Conservation (phyloP, 2,329 filamentous ascomycete species). For the Aspergillus novoparasiticus region DNA sequence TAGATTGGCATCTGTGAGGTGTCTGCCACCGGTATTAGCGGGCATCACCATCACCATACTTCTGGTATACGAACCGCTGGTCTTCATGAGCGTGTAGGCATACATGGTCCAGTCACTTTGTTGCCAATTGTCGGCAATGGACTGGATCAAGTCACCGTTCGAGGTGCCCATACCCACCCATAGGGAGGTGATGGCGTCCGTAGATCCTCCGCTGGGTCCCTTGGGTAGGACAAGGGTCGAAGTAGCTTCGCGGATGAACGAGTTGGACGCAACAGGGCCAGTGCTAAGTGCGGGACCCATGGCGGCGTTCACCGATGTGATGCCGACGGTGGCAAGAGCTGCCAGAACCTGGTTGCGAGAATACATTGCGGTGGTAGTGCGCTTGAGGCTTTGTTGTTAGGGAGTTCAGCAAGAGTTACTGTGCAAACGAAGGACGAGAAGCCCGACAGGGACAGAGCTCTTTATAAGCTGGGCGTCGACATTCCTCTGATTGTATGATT, state of each 20-base stretch:
- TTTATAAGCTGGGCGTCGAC: not conserved
- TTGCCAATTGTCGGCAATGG: conserved; percentile 46
- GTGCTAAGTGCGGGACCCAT: conserved; percentile 48
- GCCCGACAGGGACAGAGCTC: not conserved
- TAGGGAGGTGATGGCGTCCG: conserved; percentile 39
- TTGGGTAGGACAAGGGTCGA: conserved; percentile 49
- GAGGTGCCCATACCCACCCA: conserved; percentile 55
- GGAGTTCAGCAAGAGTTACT: not conserved
- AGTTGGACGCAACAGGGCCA: conserved; percentile 43
- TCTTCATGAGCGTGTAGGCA: conserved; percentile 28
- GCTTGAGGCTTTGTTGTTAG: not conserved
- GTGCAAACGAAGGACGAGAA: not conserved
- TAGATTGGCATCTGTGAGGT: conserved; percentile 36
- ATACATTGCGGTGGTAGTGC: conserved; percentile 12
- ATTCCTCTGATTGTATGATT: not conserved
- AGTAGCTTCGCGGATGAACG: conserved; percentile 49
- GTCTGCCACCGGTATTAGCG: not conserved
- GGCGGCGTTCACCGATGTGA: conserved; percentile 20
- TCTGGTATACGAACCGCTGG: conserved; percentile 15
- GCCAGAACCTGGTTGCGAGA: conserved; percentile 21
- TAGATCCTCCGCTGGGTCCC: conserved; percentile 38
- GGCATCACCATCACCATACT: not conserved
- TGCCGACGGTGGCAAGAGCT: conserved; percentile 15
- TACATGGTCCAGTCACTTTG: conserved; percentile 45
- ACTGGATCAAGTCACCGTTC: conserved; percentile 52